A percentile compares a stretch with the other conserved stretches of the same genome.
These are phyloP conservation scores for Amanita molliuscula DNA, from an alignment of 768 basidiomycete genomes.

Conservation along the genomic window DNA sequence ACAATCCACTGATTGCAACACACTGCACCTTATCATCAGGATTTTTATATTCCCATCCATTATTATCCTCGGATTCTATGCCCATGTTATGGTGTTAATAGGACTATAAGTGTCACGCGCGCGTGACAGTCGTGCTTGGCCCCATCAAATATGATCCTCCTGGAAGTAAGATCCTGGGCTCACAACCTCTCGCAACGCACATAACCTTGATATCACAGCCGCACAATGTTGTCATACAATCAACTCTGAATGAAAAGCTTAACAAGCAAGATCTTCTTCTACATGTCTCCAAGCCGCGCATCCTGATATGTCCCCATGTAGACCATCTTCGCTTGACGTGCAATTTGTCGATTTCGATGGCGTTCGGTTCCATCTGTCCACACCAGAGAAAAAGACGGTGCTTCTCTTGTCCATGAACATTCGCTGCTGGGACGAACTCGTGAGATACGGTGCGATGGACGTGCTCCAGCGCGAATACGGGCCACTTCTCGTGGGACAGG, in stretches of 20 bases:
- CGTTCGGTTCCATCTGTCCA: constrained; percentile 88
- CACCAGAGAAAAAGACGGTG: constrained; percentile 72
- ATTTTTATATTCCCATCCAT: constrained; percentile 7
- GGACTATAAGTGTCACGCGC: not conserved
- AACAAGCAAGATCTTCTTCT: constrained; percentile 46
- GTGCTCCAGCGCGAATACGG: constrained; percentile 81
- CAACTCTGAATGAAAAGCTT: constrained; percentile 79
- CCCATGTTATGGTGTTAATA: not conserved
- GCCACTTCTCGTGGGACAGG: constrained; percentile 46
- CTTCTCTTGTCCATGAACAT: constrained; percentile 93
- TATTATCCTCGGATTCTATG: not conserved
- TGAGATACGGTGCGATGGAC: constrained; percentile 74
- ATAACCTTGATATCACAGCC: constrained; percentile 34
- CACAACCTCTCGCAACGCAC: not conserved
- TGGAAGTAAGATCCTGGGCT: constrained; percentile 47
- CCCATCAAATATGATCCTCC: constrained; percentile 55
- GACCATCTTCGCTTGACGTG: constrained; percentile 87
- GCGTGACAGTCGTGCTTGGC: not conserved
- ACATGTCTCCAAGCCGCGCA: not conserved
- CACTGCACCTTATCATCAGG: not conserved
- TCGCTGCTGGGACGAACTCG: constrained; percentile 93
- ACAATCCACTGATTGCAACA: not conserved
- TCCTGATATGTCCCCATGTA: constrained; percentile 22
- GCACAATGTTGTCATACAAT: constrained; percentile 89
- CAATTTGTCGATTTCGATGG: constrained; percentile 98